These are phyloP conservation scores for Takashimella koratensis DNA, from an alignment of 1,284 basidiomycete species.

Conservation along the genomic window DNA sequence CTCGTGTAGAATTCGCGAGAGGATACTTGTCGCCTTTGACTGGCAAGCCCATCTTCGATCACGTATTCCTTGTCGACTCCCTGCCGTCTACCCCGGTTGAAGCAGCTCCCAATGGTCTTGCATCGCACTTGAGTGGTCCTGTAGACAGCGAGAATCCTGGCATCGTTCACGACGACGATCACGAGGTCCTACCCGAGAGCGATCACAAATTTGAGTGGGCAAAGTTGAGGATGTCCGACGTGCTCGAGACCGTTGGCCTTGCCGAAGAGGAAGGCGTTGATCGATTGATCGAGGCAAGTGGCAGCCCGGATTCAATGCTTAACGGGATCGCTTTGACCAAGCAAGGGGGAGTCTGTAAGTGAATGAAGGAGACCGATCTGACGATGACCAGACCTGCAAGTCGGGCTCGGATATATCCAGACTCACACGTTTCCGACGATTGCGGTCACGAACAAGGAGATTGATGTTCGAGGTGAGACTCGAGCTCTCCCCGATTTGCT, in stretches of 20 bases:
- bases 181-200: not conserved
- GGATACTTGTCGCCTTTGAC: constrained; percentile 51
- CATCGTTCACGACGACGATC: not conserved
- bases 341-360: constrained; percentile 49
- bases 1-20: constrained; percentile 77
- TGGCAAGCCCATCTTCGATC: constrained; percentile 1
- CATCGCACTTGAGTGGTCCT: no score
- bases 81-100: not conserved
- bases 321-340: constrained; percentile 55
- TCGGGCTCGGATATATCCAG: not conserved
- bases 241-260: not conserved
- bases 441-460: constrained; percentile 55
- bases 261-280: constrained; percentile 48
- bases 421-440: not conserved
- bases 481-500: constrained; percentile 2
- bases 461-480: constrained; percentile 64
- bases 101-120: not conserved
- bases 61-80: not conserved
- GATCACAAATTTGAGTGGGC: not conserved
- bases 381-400: not conserved
- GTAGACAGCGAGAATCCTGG: no score
- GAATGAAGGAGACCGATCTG: not conserved
- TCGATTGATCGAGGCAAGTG: constrained; percentile 55
- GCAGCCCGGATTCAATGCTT: constrained; percentile 58
- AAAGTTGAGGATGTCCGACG: not conserved